Percentiles rank a stretch among this genome's conserved stretches.
phyloP scores from a whole-genome alignment of 2,329 filamentous ascomycete species.

The Fusarium poae region DNA sequence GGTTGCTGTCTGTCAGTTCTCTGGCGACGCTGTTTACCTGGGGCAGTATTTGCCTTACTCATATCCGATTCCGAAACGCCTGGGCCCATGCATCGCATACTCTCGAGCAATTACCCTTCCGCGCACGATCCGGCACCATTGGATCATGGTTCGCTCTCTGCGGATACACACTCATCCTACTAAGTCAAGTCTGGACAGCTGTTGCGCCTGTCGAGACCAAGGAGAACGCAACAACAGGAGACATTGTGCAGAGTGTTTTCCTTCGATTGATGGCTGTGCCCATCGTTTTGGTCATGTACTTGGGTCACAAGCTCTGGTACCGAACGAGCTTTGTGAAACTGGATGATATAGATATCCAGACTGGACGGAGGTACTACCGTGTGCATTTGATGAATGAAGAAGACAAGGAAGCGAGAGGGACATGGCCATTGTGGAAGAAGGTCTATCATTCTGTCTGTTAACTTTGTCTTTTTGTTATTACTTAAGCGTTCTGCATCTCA shows the following conservation, averaged over 20 bases:
- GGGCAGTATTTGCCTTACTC: conserved; percentile 86
- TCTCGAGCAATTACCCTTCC: conserved; percentile 83
- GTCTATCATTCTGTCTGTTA: conserved; percentile 79
- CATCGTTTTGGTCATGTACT: conserved; percentile 76
- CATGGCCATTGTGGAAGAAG: conserved; percentile 83
- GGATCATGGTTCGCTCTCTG: conserved; percentile 85
- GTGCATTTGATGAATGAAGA: conserved; percentile 81
- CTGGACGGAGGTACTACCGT: conserved; percentile 86
- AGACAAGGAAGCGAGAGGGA: conserved; percentile 78
- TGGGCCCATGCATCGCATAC: conserved; percentile 77
- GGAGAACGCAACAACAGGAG: conserved; percentile 50
- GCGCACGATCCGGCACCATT: conserved; percentile 78
- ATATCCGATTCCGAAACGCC: conserved; percentile 88
- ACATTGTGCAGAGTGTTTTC: conserved; percentile 76
- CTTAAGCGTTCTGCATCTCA: neutral
- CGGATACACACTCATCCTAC: conserved; percentile 80
- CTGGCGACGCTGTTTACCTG: conserved; percentile 82
- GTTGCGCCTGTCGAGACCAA: conserved; percentile 76
- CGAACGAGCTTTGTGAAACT: conserved; percentile 61
- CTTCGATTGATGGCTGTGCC: conserved; percentile 76
- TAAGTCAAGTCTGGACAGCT: conserved; percentile 89
- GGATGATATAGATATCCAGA: conserved; percentile 86
- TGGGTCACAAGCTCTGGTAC: conserved; percentile 82
- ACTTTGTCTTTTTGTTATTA: neutral
- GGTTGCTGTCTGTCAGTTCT: conserved; percentile 81